Base-by-base conservation (phyloP, 768 basidiomycete species). In the Phaffia tasmanica region DNA sequence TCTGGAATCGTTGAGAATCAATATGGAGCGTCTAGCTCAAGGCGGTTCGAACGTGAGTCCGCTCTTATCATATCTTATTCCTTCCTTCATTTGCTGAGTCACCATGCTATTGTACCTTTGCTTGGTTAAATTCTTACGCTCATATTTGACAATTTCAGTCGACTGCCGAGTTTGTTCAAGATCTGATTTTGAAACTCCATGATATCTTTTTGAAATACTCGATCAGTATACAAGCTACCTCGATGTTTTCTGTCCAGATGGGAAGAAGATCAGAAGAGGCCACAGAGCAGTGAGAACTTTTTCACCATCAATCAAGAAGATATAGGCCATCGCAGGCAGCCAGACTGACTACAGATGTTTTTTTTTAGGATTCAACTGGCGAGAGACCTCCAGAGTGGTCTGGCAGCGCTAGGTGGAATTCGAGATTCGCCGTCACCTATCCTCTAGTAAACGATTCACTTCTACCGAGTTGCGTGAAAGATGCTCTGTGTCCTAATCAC, bases 211-310 rank as follows among this genome's bases (percentile, higher is more conserved):
- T 51, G 49, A 69, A 64, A 27, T 63, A 46, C n/a, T 16, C 66
- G 21, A 57, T 67, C 32, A 56, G 59, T 3, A 54, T 62, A 25
- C 66, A 67, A 49, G 66, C 66, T 14, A 67, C 66, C 15, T 32
- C 46, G 19, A 67, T 67, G 66, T 62, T 61, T 46, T n/a, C 55
- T 7, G 35, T 32, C 55, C 66, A 67, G 47, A 46, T 67, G 42
- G 66, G 51, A 2, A 46, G 50, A 23, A 60, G 61, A 8, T 67
- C 66, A 21, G 66, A 67, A 55, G 66, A 67, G n/a, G 60, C 66
- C 16, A 54, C 51, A 23, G 49, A 27, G 29, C 35, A 42, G 35
- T 42, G 11, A 42, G 35, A 5, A 42, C 35, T 42, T 11, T 11
- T 5, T 42, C 11, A 4, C 11, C 35, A 42, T 42, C 11, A 11